phyloP scores from a whole-genome alignment of 805 yeast genomes.

The Pichia deserticola region DNA sequence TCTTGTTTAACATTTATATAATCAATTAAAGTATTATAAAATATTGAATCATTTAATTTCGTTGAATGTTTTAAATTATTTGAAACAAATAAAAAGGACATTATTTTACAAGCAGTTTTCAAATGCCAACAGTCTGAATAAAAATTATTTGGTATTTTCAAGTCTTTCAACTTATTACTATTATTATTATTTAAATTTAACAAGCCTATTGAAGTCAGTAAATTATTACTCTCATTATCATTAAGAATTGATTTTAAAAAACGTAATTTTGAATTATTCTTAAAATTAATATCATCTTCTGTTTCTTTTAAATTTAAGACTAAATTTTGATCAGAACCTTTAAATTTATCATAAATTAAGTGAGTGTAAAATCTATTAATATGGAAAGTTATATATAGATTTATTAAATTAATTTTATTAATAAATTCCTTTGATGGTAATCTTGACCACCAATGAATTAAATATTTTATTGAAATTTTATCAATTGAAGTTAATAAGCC shows the following conservation, averaged over 20 bases:
- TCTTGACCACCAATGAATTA: constrained; percentile 49
- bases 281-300: constrained; percentile 27
- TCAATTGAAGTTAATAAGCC: constrained; percentile 58
- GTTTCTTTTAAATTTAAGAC: constrained; percentile 11
- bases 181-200: not conserved
- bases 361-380: constrained; percentile 45
- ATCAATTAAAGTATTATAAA: constrained; percentile 79
- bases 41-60: constrained; percentile 34
- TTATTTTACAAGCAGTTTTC: constrained; percentile 52
- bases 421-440: constrained; percentile 37
- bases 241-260: not conserved
- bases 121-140: constrained; percentile 84
- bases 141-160: constrained; percentile 43
- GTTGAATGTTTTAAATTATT: constrained; percentile 30
- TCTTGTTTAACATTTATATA: constrained; percentile 70
- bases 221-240: constrained; percentile 1
- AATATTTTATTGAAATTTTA: constrained; percentile 31
- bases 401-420: constrained; percentile 56
- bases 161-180: not conserved
- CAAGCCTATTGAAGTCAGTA: not conserved
- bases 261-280: constrained; percentile 10
- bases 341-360: constrained; percentile 17
- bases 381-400: constrained; percentile 73
- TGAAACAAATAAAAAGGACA: constrained; percentile 49
- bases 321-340: constrained; percentile 4